A percentile compares a stretch with the other conserved stretches of the same genome.
phyloP scores from a whole-genome alignment of 23 red algal species.

The Gracilaria gracilis region DNA sequence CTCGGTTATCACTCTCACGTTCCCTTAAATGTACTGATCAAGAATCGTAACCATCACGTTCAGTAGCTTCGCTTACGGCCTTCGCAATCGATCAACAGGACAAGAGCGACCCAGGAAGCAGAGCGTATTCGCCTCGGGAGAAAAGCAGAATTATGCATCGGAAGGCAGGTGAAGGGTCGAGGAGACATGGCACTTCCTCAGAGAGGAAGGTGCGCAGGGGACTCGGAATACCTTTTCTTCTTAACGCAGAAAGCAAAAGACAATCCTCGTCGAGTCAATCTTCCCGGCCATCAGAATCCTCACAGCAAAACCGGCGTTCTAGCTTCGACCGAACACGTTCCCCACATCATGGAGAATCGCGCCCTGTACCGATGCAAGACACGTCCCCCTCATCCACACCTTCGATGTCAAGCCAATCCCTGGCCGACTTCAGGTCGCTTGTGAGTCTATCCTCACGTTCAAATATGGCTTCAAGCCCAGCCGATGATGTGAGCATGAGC shows the following conservation, averaged over 20 bases:
- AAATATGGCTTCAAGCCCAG: neutral
- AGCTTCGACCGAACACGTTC: conserved; percentile 1
- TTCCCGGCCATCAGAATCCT: neutral
- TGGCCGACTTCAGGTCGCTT: conserved; percentile 2
- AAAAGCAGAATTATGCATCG: neutral
- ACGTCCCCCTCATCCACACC: neutral
- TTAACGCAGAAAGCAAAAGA: neutral
- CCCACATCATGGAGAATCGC: neutral
- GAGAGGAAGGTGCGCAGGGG: neutral
- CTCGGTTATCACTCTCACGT: neutral
- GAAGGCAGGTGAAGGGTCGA: neutral
- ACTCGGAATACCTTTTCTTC: neutral
- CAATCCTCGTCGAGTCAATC: neutral
- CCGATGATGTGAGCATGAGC: neutral
- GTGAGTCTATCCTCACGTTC: neutral
- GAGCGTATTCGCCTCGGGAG: neutral
- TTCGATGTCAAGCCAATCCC: neutral
- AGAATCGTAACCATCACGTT: neutral
- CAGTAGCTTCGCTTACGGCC: neutral
- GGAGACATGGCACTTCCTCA: neutral
- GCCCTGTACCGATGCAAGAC: conserved; percentile 12
- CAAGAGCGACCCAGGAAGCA: neutral
- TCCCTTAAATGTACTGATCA: neutral
- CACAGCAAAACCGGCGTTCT: neutral
- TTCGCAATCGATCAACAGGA: neutral